A percentile compares a stretch with the other conserved stretches of the same genome.
These are phyloP conservation scores for Clonostachys byssicola DNA, from an alignment of 2,329 filamentous ascomycete genomes.

Conservation along the genomic window DNA sequence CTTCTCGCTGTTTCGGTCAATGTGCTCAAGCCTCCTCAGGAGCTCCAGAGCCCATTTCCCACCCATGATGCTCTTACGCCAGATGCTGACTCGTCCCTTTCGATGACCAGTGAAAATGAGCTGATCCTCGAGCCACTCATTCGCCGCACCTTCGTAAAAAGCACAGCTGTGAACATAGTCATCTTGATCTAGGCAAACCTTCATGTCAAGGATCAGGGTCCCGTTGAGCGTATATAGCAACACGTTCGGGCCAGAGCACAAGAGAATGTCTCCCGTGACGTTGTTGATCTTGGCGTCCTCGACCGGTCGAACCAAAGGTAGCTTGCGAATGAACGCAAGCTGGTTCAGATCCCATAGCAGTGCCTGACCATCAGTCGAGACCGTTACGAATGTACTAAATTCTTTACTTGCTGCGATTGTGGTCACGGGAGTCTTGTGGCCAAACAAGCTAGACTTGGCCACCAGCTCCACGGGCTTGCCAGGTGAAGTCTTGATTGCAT, in stretches of 20 bases:
- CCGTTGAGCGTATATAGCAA: constrained; percentile 87
- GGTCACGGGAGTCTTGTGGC: constrained; percentile 80
- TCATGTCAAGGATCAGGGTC: constrained; percentile 74
- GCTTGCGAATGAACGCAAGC: constrained; percentile 76
- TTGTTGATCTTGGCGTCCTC: constrained; percentile 87
- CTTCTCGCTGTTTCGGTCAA: constrained; percentile 60
- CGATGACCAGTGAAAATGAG: constrained; percentile 87
- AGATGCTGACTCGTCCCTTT: constrained; percentile 78
- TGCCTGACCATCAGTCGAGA: constrained; percentile 75
- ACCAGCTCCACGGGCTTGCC: constrained; percentile 74
- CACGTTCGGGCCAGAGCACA: constrained; percentile 74
- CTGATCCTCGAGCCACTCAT: constrained; percentile 86
- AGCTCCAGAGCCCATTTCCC: constrained; percentile 74
- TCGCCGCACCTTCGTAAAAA: constrained; percentile 87
- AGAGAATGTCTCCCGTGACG: constrained; percentile 81
- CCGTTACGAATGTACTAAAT: constrained; percentile 83
- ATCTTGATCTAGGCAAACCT: constrained; percentile 63
- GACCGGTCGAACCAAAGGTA: constrained; percentile 52
- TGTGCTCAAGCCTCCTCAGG: constrained; percentile 77
- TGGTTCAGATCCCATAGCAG: constrained; percentile 94
- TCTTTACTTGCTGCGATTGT: constrained; percentile 81
- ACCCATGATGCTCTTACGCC: constrained; percentile 49
- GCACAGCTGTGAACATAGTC: constrained; percentile 80
- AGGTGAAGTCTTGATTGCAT: constrained; percentile 61
- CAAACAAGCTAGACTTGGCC: constrained; percentile 78